Evolutionary conservation across 2,329 filamentous ascomycete genomes (phyloP).

Genomic region (Trichoderma hamatum): DNA sequence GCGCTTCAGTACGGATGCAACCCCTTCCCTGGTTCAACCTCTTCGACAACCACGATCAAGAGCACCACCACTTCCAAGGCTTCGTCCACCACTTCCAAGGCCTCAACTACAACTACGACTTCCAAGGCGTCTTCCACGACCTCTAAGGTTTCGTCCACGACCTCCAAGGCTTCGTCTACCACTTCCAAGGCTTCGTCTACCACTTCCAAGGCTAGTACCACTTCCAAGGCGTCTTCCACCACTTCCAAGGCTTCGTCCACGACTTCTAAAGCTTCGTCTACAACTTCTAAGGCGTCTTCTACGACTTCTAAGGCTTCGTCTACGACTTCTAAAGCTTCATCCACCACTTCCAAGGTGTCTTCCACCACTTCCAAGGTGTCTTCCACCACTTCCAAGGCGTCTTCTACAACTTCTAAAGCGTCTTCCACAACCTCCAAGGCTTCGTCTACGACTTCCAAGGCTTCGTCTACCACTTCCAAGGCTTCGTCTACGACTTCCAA

Average conservation of each 20-base stretch:
- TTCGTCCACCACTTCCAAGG: neutral
- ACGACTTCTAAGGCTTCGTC: neutral
- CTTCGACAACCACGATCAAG: slow-evolving; percentile 24
- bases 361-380: neutral
- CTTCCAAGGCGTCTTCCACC: neutral
- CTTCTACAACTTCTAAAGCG: neutral
- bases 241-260: neutral
- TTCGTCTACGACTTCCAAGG: neutral
- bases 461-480: neutral
- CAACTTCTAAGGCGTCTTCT: neutral
- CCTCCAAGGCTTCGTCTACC: neutral
- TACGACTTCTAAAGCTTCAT: neutral
- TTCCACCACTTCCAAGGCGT: slow-evolving; percentile 1
- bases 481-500: neutral
- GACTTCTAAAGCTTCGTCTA: neutral
- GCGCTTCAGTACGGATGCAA: slow-evolving; percentile 45
- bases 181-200: neutral
- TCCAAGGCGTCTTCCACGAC: neutral
- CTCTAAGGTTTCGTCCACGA: neutral
- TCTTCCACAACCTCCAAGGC: neutral
- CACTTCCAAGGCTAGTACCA: neutral
- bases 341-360: neutral
- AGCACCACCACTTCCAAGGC: slow-evolving; percentile 16
- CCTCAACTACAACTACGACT: neutral
- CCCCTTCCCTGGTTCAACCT: slow-evolving; percentile 34